Conservation (phyloP, 768 basidiomycete species). For the Coprinellus micaceus region DNA sequence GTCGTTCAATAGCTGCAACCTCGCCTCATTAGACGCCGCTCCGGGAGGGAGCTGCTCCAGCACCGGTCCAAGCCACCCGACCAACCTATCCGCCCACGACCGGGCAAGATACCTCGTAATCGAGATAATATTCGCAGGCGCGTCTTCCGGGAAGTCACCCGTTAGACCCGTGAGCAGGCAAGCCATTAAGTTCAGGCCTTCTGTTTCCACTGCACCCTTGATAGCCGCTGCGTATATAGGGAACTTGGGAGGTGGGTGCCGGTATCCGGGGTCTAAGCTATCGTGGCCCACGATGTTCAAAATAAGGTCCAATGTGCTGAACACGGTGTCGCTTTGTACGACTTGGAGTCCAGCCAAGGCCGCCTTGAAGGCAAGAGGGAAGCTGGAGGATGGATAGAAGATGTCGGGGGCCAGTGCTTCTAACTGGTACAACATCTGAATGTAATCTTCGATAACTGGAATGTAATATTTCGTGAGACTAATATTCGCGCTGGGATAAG, state of each 20-base stretch:
- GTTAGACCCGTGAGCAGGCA: conserved; percentile 75
- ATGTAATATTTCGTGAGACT: not conserved
- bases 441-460: conserved; percentile 85
- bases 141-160: conserved; percentile 86
- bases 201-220: conserved; percentile 55
- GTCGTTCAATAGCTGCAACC: conserved; percentile 68
- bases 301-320: conserved; percentile 80
- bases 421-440: conserved; percentile 74
- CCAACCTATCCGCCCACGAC: conserved; percentile 65
- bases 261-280: conserved; percentile 42
- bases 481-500: not conserved
- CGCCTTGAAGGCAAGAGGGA: conserved; percentile 74
- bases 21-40: conserved; percentile 59
- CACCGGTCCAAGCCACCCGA: conserved; percentile 68
- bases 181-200: conserved; percentile 68
- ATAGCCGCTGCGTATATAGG: conserved; percentile 62
- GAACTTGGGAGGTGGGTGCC: conserved; percentile 54
- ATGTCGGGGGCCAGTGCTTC: conserved; percentile 66
- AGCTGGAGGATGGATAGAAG: conserved; percentile 73
- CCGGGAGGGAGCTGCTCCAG: conserved; percentile 66
- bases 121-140: conserved; percentile 64
- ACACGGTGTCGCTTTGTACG: conserved; percentile 77
- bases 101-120: conserved; percentile 69
- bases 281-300: conserved; percentile 74
- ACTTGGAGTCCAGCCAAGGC: conserved; percentile 77